phyloP scores from a whole-genome alignment of 768 basidiomycete genomes.

The Leccinum arenicola region DNA sequence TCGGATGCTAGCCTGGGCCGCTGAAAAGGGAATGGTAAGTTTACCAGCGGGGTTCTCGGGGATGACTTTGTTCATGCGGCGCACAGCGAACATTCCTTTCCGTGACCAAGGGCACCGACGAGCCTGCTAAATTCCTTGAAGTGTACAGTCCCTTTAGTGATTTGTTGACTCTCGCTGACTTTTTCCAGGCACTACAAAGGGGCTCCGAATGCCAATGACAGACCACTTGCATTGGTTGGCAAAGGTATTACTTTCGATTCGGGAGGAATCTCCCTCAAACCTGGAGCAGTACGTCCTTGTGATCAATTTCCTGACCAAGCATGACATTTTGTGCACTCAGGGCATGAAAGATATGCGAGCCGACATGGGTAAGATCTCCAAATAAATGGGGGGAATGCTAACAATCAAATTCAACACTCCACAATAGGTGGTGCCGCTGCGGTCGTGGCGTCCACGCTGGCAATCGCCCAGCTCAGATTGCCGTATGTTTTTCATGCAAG shows the following conservation, averaged over 20 bases:
- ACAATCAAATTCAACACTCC: background rate
- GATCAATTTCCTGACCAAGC: background rate
- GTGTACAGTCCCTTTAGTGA: constrained; percentile 45
- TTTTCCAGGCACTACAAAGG: constrained; percentile 73
- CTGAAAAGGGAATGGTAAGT: constrained; percentile 75
- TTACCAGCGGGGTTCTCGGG: background rate
- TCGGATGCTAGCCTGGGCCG: constrained; percentile 63
- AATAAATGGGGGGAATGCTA: too few relatives aligned
- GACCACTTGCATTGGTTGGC: constrained; percentile 75
- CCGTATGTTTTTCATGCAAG: constrained; percentile 49
- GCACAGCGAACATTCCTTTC: constrained; percentile 78
- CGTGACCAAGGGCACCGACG: constrained; percentile 75
- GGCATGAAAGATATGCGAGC: constrained; percentile 84
- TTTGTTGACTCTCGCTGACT: background rate
- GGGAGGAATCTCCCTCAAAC: constrained; percentile 85
- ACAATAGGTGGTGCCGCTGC: constrained; percentile 70
- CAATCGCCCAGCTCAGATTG: constrained; percentile 78
- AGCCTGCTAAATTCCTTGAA: constrained; percentile 86
- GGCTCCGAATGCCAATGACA: constrained; percentile 49
- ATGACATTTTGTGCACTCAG: constrained; percentile 32
- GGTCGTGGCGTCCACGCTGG: constrained; percentile 68
- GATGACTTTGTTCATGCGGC: background rate
- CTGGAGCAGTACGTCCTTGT: constrained; percentile 49
- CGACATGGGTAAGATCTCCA: constrained; percentile 67
- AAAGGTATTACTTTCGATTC: constrained; percentile 91